phyloP scores from a whole-genome alignment of 2,329 filamentous ascomycete genomes.

The Fusarium sarcochroum region DNA sequence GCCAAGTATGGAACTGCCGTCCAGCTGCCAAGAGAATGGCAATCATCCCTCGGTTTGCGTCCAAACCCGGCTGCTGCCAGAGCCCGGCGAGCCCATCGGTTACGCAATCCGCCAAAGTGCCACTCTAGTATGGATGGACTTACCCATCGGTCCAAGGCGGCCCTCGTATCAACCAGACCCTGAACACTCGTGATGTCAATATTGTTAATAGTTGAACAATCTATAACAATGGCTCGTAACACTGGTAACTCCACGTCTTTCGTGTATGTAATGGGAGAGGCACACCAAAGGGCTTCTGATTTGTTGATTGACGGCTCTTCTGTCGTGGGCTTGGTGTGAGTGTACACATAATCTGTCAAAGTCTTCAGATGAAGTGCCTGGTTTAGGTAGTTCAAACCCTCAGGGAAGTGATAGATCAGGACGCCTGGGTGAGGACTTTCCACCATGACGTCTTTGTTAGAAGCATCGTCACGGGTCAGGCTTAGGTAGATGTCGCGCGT shows the following conservation, averaged over 20 bases:
- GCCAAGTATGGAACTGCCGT: conserved; percentile 54
- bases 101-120: conserved; percentile 68
- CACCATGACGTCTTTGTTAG: conserved; percentile 61
- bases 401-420: conserved; percentile 66
- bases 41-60: conserved; percentile 53
- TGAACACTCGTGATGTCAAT: conserved; percentile 72
- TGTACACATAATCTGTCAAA: conserved; percentile 46
- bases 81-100: conserved; percentile 70
- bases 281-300: conserved; percentile 69
- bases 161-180: conserved; percentile 68
- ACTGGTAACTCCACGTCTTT: conserved; percentile 55
- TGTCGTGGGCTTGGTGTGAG: conserved; percentile 56
- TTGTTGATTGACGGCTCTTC: conserved; percentile 54
- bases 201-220: conserved; percentile 70
- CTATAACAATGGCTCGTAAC: conserved; percentile 68
- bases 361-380: conserved; percentile 63
- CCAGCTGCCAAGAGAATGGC: conserved; percentile 50
- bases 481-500: conserved; percentile 58
- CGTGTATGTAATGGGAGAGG: conserved; percentile 51
- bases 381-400: conserved; percentile 68
- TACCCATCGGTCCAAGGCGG: conserved; percentile 67
- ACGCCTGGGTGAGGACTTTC: conserved; percentile 63
- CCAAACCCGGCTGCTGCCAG: conserved; percentile 71
- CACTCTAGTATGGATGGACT: conserved; percentile 63
- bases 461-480: conserved; percentile 57